phyloP scores from a whole-genome alignment of 257 asterid genomes.

The Solanum microdontum region DNA sequence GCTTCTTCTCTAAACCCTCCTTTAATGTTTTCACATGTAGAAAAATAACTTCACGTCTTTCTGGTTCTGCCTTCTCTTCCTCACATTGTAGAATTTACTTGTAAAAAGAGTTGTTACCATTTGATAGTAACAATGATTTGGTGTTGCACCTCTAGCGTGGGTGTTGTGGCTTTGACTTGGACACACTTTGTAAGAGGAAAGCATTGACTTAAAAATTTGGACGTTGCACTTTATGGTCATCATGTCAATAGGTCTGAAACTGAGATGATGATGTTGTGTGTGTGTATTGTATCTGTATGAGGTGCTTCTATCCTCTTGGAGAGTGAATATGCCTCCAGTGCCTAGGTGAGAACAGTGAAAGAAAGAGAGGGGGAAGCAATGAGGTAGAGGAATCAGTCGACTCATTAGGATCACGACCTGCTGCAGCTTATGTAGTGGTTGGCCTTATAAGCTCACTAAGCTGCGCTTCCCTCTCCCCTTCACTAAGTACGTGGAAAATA shows the following conservation, averaged over 20 bases:
- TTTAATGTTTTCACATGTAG: background rate
- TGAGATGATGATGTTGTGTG: background rate
- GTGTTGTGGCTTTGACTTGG: background rate
- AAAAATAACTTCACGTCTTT: background rate
- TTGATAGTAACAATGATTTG: background rate
- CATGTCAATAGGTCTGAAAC: background rate
- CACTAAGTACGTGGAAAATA: background rate
- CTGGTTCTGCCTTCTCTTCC: background rate
- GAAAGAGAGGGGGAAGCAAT: background rate
- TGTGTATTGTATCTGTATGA: background rate
- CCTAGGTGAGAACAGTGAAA: background rate
- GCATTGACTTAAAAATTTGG: background rate
- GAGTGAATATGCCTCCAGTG: background rate
- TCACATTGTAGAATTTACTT: background rate
- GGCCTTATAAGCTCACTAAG: background rate
- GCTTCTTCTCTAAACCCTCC: background rate
- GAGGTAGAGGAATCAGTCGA: background rate
- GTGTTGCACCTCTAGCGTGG: background rate
- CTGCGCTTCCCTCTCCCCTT: background rate
- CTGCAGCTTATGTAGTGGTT: background rate
- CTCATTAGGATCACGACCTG: background rate
- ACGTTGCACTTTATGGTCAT: background rate
- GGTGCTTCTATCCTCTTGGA: background rate
- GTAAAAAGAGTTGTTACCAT: background rate
- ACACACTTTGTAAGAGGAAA: background rate